These are phyloP conservation scores for Arthrobotrys conoides DNA, from an alignment of 2,329 filamentous ascomycete species.

Conservation along the genomic window DNA sequence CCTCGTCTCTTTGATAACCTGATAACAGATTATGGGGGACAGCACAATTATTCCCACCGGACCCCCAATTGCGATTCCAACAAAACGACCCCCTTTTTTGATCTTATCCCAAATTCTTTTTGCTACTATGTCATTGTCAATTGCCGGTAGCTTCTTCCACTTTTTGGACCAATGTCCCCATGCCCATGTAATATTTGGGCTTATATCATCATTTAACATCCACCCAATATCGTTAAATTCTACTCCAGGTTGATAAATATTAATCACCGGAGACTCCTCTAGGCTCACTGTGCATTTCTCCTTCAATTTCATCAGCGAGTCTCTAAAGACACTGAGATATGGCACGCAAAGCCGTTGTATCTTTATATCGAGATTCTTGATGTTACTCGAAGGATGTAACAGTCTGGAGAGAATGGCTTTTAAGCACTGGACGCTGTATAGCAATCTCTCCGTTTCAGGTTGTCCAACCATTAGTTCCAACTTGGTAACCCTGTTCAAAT, in stretches of 20 bases:
- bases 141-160: background rate
- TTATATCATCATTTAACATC: constrained; percentile 25
- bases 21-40: background rate
- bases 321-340: constrained; percentile 24
- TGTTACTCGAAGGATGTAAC: background rate
- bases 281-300: constrained; percentile 1
- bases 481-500: constrained; percentile 8
- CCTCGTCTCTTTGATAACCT: background rate
- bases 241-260: background rate
- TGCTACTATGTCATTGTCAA: background rate
- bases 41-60: background rate
- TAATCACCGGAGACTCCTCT: background rate
- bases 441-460: constrained; percentile 11
- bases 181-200: constrained; percentile 25
- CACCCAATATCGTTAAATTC: constrained; percentile 24
- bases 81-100: background rate
- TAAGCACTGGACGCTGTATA: constrained; percentile 21
- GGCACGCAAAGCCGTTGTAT: constrained; percentile 27
- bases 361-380: constrained; percentile 16
- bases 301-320: background rate
- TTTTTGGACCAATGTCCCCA: constrained; percentile 19
- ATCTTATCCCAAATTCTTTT: background rate
- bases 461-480: constrained; percentile 27
- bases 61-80: background rate
- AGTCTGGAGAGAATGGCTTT: constrained; percentile 20